Conservation (phyloP, 75 land plant genomes). For the Picea sitchensis region DNA sequence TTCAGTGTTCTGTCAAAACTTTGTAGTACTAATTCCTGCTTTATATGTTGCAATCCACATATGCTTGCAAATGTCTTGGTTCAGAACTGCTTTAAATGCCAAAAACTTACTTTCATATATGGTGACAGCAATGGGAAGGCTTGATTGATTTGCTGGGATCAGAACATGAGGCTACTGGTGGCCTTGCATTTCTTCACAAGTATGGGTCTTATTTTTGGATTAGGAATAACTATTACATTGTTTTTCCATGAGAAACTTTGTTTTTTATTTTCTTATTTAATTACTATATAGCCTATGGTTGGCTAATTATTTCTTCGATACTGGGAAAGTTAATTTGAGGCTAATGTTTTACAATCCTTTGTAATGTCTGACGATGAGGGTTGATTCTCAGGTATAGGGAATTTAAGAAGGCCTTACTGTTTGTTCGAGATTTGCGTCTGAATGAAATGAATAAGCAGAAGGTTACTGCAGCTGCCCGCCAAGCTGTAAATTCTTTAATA, state of each 20-base stretch:
- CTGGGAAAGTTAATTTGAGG: neutral
- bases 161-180: slow-evolving; percentile 58
- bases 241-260: neutral
- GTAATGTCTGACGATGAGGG: neutral
- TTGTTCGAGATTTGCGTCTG: slow-evolving; percentile 19
- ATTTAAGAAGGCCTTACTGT: slow-evolving; percentile 66
- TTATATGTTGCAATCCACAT: slow-evolving; percentile 1
- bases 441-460: slow-evolving; percentile 33
- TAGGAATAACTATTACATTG: neutral
- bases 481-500: slow-evolving; percentile 67
- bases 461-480: slow-evolving; percentile 45
- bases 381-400: slow-evolving; percentile 67
- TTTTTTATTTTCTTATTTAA: neutral
- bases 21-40: neutral
- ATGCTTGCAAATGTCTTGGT: neutral
- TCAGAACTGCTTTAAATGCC: neutral
- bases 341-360: neutral
- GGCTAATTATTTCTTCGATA: neutral
- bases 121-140: slow-evolving; percentile 80
- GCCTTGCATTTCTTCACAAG: slow-evolving; percentile 86
- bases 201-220: slow-evolving; percentile 17
- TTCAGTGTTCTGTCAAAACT: neutral
- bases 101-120: neutral
- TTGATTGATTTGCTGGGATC: slow-evolving; percentile 77
- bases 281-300: neutral